Conservation (phyloP, 2,329 filamentous ascomycete species). For the Xylaria sp. region DNA sequence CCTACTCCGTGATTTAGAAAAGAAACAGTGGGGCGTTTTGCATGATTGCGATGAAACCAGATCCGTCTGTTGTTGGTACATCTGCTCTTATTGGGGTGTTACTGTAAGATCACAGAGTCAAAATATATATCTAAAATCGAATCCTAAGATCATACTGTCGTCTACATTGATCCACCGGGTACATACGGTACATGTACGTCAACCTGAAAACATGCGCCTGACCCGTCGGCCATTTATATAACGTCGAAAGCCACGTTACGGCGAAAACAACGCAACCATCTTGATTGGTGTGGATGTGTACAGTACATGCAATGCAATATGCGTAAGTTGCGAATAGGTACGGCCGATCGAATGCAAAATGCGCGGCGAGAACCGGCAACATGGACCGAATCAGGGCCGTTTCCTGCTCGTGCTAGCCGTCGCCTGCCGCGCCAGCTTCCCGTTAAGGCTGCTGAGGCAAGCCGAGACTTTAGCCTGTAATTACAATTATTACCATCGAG, state of each 20-base stretch:
- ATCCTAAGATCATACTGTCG: no score
- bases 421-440: conserved; percentile 20
- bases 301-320: neutral
- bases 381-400: conserved; percentile 33
- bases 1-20: no score
- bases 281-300: neutral
- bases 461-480: conserved; percentile 38
- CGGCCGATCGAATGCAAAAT: conserved; percentile 17
- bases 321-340: neutral
- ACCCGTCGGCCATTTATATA: no score
- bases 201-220: no score
- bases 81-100: no score
- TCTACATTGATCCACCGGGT: no score
- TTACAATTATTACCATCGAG: conserved; percentile 29
- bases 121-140: no score
- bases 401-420: conserved; percentile 15
- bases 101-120: no score
- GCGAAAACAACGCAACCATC: conserved; percentile 7
- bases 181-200: no score
- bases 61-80: no score
- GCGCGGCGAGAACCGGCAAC: conserved; percentile 33
- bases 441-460: conserved; percentile 31
- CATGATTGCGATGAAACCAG: no score
- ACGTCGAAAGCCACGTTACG: neutral
- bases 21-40: no score